phyloP scores from a whole-genome alignment of 177 flowering plant species.

The Vitis hybrid region DNA sequence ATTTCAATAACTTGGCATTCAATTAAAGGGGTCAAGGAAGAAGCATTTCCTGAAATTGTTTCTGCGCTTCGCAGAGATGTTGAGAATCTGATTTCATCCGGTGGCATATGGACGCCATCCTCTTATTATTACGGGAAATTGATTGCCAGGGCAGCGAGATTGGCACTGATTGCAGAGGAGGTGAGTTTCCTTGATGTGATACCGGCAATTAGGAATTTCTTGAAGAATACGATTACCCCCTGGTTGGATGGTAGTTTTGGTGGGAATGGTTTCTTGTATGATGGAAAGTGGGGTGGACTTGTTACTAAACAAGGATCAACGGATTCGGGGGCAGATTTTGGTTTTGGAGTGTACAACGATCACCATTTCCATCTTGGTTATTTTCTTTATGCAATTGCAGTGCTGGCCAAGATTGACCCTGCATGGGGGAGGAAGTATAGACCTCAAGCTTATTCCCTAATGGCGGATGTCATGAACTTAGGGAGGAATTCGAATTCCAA shows the following conservation, averaged over 20 bases:
- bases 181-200: conserved; percentile 56
- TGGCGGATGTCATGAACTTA: conserved; percentile 86
- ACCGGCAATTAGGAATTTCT: conserved; percentile 51
- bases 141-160: conserved; percentile 89
- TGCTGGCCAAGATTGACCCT: conserved; percentile 45
- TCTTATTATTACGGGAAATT: conserved; percentile 89
- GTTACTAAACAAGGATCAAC: conserved; percentile 65
- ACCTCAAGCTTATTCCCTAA: conserved; percentile 72
- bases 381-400: conserved; percentile 70
- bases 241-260: conserved; percentile 83
- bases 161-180: conserved; percentile 94
- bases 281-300: conserved; percentile 87
- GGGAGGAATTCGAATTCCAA: conserved; percentile 43
- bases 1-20: conserved; percentile 90
- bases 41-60: conserved; percentile 45
- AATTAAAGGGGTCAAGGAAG: conserved; percentile 55
- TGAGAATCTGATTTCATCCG: conserved; percentile 35
- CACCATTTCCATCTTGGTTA: conserved; percentile 94
- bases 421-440: conserved; percentile 56
- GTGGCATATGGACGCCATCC: conserved; percentile 47
- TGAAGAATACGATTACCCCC: conserved; percentile 72
- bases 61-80: conserved; percentile 66
- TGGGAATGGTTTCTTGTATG: conserved; percentile 80
- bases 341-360: conserved; percentile 90
- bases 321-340: conserved; percentile 88